Conservation (phyloP, 148 eudicot genomes). For the Heliosperma pusillum region DNA sequence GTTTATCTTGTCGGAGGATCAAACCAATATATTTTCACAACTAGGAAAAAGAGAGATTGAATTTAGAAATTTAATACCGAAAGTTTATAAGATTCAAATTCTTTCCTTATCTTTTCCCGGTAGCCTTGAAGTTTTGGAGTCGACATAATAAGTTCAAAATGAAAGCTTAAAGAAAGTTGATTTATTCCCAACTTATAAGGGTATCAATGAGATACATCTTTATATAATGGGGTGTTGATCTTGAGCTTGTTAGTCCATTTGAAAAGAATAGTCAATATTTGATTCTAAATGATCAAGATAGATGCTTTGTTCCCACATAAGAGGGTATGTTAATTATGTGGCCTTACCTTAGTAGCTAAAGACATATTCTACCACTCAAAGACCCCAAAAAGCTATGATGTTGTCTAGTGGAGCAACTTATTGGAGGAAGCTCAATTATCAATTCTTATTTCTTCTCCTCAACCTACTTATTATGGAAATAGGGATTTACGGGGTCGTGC, state of each 20-base stretch:
- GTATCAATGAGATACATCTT: slow-evolving; percentile 15
- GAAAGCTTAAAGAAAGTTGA: slow-evolving; percentile 19
- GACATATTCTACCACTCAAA: neutral
- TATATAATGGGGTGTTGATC: neutral
- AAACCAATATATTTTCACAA: slow-evolving; percentile 10
- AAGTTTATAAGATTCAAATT: slow-evolving; percentile 26
- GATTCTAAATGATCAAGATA: slow-evolving; percentile 11
- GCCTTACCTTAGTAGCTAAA: slow-evolving; percentile 1
- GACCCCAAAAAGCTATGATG: slow-evolving; percentile 9
- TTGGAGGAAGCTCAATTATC: neutral
- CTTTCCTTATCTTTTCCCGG: slow-evolving; percentile 23
- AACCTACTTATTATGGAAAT: neutral
- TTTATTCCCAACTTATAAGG: slow-evolving; percentile 9
- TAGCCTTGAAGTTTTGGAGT: neutral
- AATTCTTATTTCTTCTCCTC: neutral
- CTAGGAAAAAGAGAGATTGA: neutral
- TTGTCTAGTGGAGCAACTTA: slow-evolving; percentile 1
- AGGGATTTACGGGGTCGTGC: too few relatives aligned
- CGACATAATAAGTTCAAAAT: neutral
- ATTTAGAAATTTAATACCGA: slow-evolving; percentile 25
- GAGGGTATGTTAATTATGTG: slow-evolving; percentile 19
- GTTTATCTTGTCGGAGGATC: slow-evolving; percentile 34
- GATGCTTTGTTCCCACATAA: slow-evolving; percentile 26
- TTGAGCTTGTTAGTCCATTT: slow-evolving; percentile 20
- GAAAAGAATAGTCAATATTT: slow-evolving; percentile 27